These are phyloP conservation scores for Bipolaris gigantea DNA, from an alignment of 2,329 filamentous ascomycete genomes.

Conservation along the genomic window DNA sequence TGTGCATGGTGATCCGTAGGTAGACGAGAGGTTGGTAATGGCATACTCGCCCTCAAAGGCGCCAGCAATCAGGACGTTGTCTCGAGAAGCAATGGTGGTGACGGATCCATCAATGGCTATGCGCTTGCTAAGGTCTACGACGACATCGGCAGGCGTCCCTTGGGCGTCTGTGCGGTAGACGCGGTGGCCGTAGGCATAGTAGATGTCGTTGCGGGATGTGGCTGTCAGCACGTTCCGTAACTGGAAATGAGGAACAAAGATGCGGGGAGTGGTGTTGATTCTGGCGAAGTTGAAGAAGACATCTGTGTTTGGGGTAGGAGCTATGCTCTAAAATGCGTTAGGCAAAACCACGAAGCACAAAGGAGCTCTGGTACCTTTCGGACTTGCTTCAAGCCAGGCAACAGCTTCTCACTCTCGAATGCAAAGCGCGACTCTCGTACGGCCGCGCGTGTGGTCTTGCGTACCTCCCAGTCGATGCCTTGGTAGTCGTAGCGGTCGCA, in stretches of 20 bases:
- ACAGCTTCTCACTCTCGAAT: slow-evolving; percentile 28
- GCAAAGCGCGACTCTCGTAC: slow-evolving; percentile 31
- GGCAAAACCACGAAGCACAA: neutral
- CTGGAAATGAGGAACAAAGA: slow-evolving; percentile 61
- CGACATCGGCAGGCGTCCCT: slow-evolving; percentile 45
- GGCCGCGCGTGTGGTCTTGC: slow-evolving; percentile 31
- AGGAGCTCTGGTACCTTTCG: slow-evolving; percentile 21
- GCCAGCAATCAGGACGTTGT: slow-evolving; percentile 57
- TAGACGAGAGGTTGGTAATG: slow-evolving; percentile 48
- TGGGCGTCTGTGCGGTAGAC: slow-evolving; percentile 55
- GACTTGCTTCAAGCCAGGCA: slow-evolving; percentile 17
- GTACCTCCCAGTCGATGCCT: slow-evolving; percentile 43
- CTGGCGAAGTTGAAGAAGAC: slow-evolving; percentile 53
- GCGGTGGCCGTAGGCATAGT: slow-evolving; percentile 54
- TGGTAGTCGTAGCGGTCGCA: slow-evolving; percentile 44
- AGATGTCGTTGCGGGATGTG: slow-evolving; percentile 57
- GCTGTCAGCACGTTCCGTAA: slow-evolving; percentile 61
- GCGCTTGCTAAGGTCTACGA: slow-evolving; percentile 55
- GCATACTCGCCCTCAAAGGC: slow-evolving; percentile 62
- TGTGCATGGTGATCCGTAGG: slow-evolving; percentile 37
- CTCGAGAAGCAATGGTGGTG: slow-evolving; percentile 56
- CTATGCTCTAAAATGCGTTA: slow-evolving; percentile 18
- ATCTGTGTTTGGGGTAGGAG: slow-evolving; percentile 46
- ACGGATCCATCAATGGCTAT: slow-evolving; percentile 48
- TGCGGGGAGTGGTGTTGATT: slow-evolving; percentile 54